These are phyloP conservation scores for Cinnamomum chago DNA, from an alignment of 164 flowering plant species.

Conservation along the genomic window DNA sequence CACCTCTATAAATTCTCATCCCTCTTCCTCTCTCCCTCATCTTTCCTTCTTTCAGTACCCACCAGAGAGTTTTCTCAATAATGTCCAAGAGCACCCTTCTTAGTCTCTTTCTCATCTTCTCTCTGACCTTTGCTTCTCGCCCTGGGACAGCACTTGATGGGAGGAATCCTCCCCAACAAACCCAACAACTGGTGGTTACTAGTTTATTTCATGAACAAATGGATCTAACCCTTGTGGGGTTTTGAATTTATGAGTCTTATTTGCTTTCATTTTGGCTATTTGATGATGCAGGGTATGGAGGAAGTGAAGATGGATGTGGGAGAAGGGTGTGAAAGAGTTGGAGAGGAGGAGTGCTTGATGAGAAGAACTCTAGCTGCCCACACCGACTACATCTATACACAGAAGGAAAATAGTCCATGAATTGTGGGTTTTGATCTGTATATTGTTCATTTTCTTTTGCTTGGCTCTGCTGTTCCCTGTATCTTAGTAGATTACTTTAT, in stretches of 20 bases:
- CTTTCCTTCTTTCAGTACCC: neutral
- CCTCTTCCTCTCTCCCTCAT: neutral
- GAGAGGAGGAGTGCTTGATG: slow-evolving; percentile 40
- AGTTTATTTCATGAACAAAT: neutral
- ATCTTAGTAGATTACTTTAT: no score
- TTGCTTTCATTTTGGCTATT: neutral
- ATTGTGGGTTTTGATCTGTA: neutral
- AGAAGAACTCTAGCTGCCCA: slow-evolving; percentile 39
- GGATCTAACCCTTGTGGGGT: neutral
- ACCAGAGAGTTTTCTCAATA: neutral
- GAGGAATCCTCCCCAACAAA: neutral
- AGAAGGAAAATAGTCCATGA: slow-evolving; percentile 6
- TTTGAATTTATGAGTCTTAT: neutral
- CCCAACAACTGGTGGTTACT: slow-evolving; percentile 1
- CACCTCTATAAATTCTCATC: neutral
- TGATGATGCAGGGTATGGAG: slow-evolving; percentile 5
- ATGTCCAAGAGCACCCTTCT: slow-evolving; percentile 22
- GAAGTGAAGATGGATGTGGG: neutral
- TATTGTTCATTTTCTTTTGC: neutral
- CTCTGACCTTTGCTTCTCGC: slow-evolving; percentile 22
- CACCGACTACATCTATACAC: slow-evolving; percentile 32
- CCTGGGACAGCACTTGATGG: slow-evolving; percentile 8
- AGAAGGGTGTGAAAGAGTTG: slow-evolving; percentile 13
- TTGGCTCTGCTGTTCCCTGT: neutral
- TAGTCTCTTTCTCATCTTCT: slow-evolving; percentile 22